These are phyloP conservation scores for Aureobasidium sp. DNA, from an alignment of 2,329 filamentous ascomycete genomes.

Conservation along the genomic window DNA sequence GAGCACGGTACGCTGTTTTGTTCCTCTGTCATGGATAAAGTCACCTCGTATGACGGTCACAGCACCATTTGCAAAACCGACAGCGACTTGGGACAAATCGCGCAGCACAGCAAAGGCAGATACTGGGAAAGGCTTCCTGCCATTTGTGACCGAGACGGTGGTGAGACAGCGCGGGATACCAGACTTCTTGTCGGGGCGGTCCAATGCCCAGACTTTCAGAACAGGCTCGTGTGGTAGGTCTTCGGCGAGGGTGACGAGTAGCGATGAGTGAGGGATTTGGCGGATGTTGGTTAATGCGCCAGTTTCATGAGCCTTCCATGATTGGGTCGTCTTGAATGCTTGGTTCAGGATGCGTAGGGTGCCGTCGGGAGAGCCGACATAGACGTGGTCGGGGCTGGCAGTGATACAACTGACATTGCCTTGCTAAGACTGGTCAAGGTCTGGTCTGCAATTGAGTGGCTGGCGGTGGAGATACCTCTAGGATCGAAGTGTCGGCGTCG, in stretches of 20 bases:
- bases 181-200: conserved; percentile 90
- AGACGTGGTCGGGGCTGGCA: conserved; percentile 81
- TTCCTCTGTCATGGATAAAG: conserved; percentile 88
- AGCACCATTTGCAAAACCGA: conserved; percentile 91
- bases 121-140: conserved; percentile 87
- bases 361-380: conserved; percentile 80
- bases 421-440: conserved; percentile 29
- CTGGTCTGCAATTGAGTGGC: not conserved
- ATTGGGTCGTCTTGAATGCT: conserved; percentile 77
- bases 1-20: conserved; percentile 88
- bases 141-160: conserved; percentile 80
- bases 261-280: conserved; percentile 78
- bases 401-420: conserved; percentile 74
- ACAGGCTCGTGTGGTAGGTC: conserved; percentile 82
- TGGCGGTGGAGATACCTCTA: conserved; percentile 56
- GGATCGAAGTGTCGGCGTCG: conserved; percentile 72
- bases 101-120: conserved; percentile 83
- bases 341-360: conserved; percentile 80
- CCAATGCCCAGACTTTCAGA: conserved; percentile 94
- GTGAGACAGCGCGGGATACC: conserved; percentile 82
- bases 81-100: conserved; percentile 84
- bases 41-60: conserved; percentile 92
- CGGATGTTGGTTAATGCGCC: conserved; percentile 84
- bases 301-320: conserved; percentile 77
- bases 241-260: conserved; percentile 81